A percentile compares a stretch with the other conserved stretches of the same genome.
These are phyloP conservation scores for Betula pendula DNA, from an alignment of 306 rosid species.

Conservation along the genomic window DNA sequence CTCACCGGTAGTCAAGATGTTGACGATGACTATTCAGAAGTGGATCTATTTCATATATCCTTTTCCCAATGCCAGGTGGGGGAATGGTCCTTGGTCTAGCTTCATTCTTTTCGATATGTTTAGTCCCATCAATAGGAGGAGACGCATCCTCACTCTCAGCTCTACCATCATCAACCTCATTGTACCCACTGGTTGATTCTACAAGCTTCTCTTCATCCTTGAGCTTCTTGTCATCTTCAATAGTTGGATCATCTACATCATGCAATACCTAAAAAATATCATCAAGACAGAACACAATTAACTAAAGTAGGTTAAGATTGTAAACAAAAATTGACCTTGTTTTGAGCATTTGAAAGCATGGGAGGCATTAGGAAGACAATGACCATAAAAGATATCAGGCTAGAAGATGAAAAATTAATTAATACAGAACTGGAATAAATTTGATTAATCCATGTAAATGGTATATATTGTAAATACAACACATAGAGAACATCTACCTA, in stretches of 20 bases:
- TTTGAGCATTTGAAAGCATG: no score
- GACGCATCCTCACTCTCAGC: slow-evolving; percentile 43
- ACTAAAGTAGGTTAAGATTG: slow-evolving; percentile 8
- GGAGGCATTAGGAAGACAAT: neutral
- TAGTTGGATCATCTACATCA: slow-evolving; percentile 44
- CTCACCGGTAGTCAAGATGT: slow-evolving; percentile 97
- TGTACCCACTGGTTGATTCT: slow-evolving; percentile 35
- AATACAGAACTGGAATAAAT: neutral
- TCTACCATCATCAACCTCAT: slow-evolving; percentile 33
- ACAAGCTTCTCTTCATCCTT: slow-evolving; percentile 9
- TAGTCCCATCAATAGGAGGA: slow-evolving; percentile 32
- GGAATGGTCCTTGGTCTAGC: slow-evolving; percentile 50
- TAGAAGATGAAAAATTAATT: neutral
- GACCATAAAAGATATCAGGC: neutral
- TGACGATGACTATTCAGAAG: slow-evolving; percentile 41
- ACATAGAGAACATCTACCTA: neutral
- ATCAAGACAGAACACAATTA: slow-evolving; percentile 22
- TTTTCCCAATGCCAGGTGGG: slow-evolving; percentile 78
- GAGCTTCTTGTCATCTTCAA: slow-evolving; percentile 45
- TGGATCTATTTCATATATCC: slow-evolving; percentile 82
- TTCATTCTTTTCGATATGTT: slow-evolving; percentile 28
- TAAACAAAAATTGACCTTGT: neutral
- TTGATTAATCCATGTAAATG: neutral
- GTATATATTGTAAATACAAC: neutral
- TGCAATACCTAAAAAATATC: slow-evolving; percentile 41